Conservation (phyloP, 345 rosid genomes). For the Jatropha curcas region DNA sequence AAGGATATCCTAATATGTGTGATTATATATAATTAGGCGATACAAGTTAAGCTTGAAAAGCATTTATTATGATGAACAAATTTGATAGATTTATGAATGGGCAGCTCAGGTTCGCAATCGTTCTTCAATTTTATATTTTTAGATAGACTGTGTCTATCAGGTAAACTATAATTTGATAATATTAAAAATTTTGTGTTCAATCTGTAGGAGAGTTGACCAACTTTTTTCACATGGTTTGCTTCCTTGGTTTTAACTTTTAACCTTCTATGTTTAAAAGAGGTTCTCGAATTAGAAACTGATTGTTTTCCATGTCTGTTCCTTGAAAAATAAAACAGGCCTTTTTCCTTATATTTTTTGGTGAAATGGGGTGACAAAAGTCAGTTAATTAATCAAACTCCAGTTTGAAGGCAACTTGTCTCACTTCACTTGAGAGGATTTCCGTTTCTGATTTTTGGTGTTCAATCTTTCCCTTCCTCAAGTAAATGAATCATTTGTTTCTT, state of each 20-base stretch:
- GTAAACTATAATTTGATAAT: no score
- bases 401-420: no score
- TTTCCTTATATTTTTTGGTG: slow-evolving; percentile 30
- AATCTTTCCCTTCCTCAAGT: slow-evolving; percentile 13
- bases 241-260: no score
- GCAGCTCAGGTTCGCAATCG: not conserved
- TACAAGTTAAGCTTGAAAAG: not conserved
- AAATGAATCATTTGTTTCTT: not conserved
- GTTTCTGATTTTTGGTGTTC: slow-evolving; percentile 28
- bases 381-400: no score
- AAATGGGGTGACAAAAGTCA: slow-evolving; percentile 41
- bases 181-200: no score
- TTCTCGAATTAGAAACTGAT: not conserved
- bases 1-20: not conserved
- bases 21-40: not conserved
- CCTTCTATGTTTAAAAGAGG: no score
- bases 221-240: no score
- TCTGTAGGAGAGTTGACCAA: no score
- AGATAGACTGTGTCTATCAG: no score
- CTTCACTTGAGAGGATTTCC: slow-evolving; percentile 25
- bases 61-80: not conserved
- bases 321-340: slow-evolving; percentile 30
- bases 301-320: not conserved
- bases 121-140: not conserved
- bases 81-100: not conserved